A percentile compares a stretch with the other conserved stretches of the same genome.
These are phyloP conservation scores for Globisporangium iwayamae DNA, from an alignment of 352 stramenopile species.

Conservation along the genomic window DNA sequence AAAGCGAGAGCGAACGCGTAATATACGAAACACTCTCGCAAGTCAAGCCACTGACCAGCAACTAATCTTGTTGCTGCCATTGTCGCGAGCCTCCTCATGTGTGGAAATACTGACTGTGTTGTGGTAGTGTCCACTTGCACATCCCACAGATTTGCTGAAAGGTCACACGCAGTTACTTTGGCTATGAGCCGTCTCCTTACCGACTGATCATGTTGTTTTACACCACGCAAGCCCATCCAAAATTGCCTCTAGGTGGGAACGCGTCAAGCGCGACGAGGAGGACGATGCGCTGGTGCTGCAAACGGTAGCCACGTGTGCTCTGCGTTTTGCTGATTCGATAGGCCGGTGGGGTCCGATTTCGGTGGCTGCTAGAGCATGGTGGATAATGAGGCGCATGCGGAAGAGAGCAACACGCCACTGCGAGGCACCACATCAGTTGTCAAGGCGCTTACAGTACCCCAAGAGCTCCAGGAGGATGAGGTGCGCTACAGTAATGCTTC, in stretches of 20 bases:
- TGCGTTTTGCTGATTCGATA: background rate
- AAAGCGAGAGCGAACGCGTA: constrained; percentile 2
- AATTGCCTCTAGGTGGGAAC: no score
- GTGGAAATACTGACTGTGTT: no score
- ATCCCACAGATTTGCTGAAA: background rate
- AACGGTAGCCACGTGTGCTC: background rate
- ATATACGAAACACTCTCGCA: background rate
- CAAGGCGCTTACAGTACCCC: background rate
- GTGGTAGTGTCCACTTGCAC: background rate
- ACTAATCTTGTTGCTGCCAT: background rate
- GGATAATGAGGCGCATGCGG: background rate
- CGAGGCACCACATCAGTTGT: background rate
- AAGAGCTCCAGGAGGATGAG: constrained; percentile 3
- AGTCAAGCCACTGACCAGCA: background rate
- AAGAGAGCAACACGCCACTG: background rate
- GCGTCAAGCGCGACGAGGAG: background rate
- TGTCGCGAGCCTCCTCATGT: background rate
- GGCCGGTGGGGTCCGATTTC: background rate
- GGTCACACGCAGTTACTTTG: background rate
- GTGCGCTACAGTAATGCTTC: background rate
- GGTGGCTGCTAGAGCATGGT: background rate
- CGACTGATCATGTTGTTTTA: background rate
- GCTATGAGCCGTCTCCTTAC: background rate
- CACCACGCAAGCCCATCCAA: background rate
- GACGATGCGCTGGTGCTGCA: background rate